phyloP scores from a whole-genome alignment of 163 green algal genomes.

The Trebouxiophyceae sp. region DNA sequence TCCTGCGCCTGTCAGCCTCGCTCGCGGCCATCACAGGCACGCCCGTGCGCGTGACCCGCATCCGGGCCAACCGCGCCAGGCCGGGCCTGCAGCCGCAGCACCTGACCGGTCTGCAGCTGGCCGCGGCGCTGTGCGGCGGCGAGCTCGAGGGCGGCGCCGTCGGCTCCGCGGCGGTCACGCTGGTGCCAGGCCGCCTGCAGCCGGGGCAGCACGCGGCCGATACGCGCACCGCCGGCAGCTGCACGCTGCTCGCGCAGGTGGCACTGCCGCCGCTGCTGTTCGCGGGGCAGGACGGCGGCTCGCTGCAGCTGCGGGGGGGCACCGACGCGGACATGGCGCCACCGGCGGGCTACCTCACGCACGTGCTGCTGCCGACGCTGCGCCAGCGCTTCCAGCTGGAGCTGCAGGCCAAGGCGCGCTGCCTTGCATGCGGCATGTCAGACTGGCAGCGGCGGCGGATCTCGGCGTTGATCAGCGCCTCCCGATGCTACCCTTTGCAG shows the following conservation, averaged over 20 bases:
- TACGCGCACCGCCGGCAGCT: slow-evolving; percentile 66
- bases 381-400: slow-evolving; percentile 22
- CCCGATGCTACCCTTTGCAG: no score
- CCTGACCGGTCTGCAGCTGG: slow-evolving; percentile 46
- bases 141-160: slow-evolving; percentile 29
- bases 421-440: no score
- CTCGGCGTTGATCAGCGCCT: no score
- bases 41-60: slow-evolving; percentile 37
- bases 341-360: slow-evolving; percentile 56
- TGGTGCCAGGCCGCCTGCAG: slow-evolving; percentile 27
- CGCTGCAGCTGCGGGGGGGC: slow-evolving; percentile 55
- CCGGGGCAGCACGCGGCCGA: slow-evolving; percentile 37
- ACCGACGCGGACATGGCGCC: slow-evolving; percentile 76
- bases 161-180: slow-evolving; percentile 35
- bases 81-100: slow-evolving; percentile 69
- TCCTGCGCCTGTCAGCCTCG: slow-evolving; percentile 62
- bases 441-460: no score
- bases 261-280: slow-evolving; percentile 1
- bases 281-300: no score
- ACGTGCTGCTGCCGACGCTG: slow-evolving; percentile 69
- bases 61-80: slow-evolving; percentile 49
- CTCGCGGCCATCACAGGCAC: slow-evolving; percentile 45
- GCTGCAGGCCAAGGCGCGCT: slow-evolving; percentile 4
- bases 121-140: slow-evolving; percentile 33
- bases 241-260: slow-evolving; percentile 60